Conservation (phyloP, 768 basidiomycete genomes). For the Pleurotus eryngii region DNA sequence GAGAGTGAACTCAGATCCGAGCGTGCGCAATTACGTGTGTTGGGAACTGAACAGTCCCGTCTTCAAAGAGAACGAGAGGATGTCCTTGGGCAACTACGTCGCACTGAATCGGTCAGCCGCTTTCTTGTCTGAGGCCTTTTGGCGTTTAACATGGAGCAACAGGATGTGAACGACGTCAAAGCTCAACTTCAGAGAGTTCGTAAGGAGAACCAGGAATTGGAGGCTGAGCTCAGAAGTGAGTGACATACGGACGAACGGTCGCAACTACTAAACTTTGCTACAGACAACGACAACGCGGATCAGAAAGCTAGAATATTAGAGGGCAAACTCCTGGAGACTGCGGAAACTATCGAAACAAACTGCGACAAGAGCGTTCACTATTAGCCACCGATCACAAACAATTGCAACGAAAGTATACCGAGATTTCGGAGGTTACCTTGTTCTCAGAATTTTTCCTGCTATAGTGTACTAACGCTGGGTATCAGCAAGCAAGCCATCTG, state of each 20-base stretch:
- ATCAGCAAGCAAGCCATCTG: constrained; percentile 57
- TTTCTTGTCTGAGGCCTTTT: not conserved
- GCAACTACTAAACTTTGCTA: not conserved
- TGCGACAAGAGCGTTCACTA: constrained; percentile 73
- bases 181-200: constrained; percentile 65
- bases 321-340: constrained; percentile 64
- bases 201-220: constrained; percentile 70
- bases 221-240: constrained; percentile 70
- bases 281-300: constrained; percentile 65
- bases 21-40: constrained; percentile 57
- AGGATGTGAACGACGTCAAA: constrained; percentile 83
- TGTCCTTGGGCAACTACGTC: constrained; percentile 58
- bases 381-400: constrained; percentile 69
- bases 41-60: constrained; percentile 61
- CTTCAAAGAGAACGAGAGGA: constrained; percentile 64
- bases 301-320: constrained; percentile 73
- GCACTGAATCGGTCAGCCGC: constrained; percentile 65
- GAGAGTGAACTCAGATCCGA: constrained; percentile 72
- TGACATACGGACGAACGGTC: not conserved
- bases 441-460: not conserved
- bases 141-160: constrained; percentile 7
- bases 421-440: constrained; percentile 64
- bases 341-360: constrained; percentile 65
- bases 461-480: not conserved
- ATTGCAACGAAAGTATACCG: constrained; percentile 63